A percentile compares a stretch with the other conserved stretches of the same genome.
These are phyloP conservation scores for Yarrowia osloensis DNA, from an alignment of 805 yeast genomes.

Conservation along the genomic window DNA sequence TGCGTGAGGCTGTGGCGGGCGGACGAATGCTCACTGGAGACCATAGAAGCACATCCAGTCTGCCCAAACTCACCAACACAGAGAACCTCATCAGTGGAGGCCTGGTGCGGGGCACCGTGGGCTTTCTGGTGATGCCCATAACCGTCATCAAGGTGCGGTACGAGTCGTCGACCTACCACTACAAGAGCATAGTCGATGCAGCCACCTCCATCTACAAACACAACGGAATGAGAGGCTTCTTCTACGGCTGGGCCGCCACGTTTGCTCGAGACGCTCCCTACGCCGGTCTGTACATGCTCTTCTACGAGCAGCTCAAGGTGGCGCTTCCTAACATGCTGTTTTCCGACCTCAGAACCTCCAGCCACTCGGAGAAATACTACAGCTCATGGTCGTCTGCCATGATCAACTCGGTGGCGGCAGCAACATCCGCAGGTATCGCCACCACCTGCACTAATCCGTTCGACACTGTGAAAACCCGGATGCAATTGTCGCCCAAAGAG, in stretches of 20 bases:
- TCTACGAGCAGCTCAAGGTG: slow-evolving; percentile 76
- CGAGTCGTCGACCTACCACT: slow-evolving; percentile 77
- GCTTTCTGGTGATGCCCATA: slow-evolving; percentile 89
- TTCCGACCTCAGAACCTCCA: slow-evolving; percentile 35
- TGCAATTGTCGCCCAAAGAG: slow-evolving; percentile 67
- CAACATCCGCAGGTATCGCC: slow-evolving; percentile 73
- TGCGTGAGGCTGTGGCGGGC: slow-evolving; percentile 55
- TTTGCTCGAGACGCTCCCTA: slow-evolving; percentile 91
- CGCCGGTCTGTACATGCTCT: slow-evolving; percentile 86
- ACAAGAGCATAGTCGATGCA: slow-evolving; percentile 65
- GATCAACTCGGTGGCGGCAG: slow-evolving; percentile 75
- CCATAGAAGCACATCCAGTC: slow-evolving; percentile 34
- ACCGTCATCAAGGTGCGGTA: slow-evolving; percentile 87
- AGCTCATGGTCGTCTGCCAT: slow-evolving; percentile 51
- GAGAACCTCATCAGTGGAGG: slow-evolving; percentile 80
- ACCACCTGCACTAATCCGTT: slow-evolving; percentile 92
- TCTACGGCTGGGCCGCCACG: slow-evolving; percentile 86
- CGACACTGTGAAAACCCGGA: slow-evolving; percentile 88
- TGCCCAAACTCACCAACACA: slow-evolving; percentile 70
- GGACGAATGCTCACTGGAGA: slow-evolving; percentile 13
- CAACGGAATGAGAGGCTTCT: slow-evolving; percentile 69
- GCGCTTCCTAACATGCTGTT: slow-evolving; percentile 41
- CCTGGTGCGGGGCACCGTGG: slow-evolving; percentile 75
- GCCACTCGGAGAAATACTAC: slow-evolving; percentile 31
- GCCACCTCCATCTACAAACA: slow-evolving; percentile 53